phyloP scores from a whole-genome alignment of 306 rosid genomes.

The Rosa chinensis region DNA sequence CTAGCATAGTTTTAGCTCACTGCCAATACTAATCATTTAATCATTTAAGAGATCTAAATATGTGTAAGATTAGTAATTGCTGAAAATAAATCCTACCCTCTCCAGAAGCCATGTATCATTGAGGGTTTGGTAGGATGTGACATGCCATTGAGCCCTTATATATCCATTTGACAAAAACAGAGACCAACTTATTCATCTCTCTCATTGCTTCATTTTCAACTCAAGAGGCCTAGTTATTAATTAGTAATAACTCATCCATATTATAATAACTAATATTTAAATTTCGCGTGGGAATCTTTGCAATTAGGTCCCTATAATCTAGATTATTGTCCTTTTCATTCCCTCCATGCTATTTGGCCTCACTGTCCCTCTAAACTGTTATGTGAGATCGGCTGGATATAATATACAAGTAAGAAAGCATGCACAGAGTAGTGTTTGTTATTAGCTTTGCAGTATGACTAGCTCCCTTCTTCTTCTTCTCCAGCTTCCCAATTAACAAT shows the following conservation, averaged over 20 bases:
- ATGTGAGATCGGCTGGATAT: not conserved
- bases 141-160: not conserved
- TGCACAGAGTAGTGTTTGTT: not conserved
- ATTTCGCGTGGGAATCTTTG: conserved; percentile 17
- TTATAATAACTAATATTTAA: not conserved
- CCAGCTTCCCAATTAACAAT: not conserved
- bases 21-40: not conserved
- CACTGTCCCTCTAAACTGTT: not conserved
- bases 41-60: not conserved
- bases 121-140: not conserved
- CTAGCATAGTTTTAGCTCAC: not conserved
- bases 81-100: not conserved
- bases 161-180: not conserved
- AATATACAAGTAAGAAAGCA: not conserved
- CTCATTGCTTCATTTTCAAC: conserved; percentile 1
- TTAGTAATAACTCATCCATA: not conserved
- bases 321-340: conserved; percentile 5
- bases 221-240: not conserved
- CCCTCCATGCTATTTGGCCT: not conserved
- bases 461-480: not conserved
- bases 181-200: not conserved
- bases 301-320: conserved; percentile 17
- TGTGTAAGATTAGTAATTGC: not conserved
- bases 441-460: not conserved
- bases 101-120: not conserved